Base-by-base conservation (phyloP, 2,329 filamentous ascomycete genomes). In the Cadophora sp. region DNA sequence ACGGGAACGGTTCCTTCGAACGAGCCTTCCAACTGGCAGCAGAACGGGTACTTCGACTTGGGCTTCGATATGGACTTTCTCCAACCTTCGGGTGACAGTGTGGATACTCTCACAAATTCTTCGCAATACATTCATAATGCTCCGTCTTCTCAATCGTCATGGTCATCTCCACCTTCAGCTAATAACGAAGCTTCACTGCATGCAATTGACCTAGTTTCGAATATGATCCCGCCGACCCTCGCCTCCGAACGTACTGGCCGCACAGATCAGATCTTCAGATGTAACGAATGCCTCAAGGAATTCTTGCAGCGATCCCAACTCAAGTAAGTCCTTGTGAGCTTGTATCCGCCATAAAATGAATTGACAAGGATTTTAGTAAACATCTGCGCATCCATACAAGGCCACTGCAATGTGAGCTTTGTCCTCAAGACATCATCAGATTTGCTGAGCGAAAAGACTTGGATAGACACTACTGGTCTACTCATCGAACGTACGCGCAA, bases 401-500 rank as follows among this genome's bases (percentile, higher is more conserved):
- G 50, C 66, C 66, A 26, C 48, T 59, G 3, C 6, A 6, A 34
- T 68, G 66, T 50, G 8, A 55, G 19, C 12, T 62, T 53, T 68
- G 66, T 40, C 22, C 50, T 60, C 9, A 31, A 19, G n/a, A 27
- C 14, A 62, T 3, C 59, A 29, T 6, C 34, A 26, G 56, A 56
- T 11, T 43, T 22, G 66, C 62, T 24, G 22, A 65, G 53, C 14
- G 27, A 19, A 65, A 62, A 58, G 66, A 68, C 26, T 58, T 68
- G 48, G 1, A 68, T 40, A 34, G 66, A 62, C 66, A 68, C 51
- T 62, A 56, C 56, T 68, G 62, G 66, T 16, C 43, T 46, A 4
- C 50, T 50, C 66, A 68, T 62, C 55, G 19, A 37, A 34, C 24
- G 43, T 62, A 65, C 24, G 66, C 66, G 3, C 2, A 50, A 22